These are phyloP conservation scores for Mortierella sp. DNA, from an alignment of 371 early-diverging fungal species.

Conservation along the genomic window DNA sequence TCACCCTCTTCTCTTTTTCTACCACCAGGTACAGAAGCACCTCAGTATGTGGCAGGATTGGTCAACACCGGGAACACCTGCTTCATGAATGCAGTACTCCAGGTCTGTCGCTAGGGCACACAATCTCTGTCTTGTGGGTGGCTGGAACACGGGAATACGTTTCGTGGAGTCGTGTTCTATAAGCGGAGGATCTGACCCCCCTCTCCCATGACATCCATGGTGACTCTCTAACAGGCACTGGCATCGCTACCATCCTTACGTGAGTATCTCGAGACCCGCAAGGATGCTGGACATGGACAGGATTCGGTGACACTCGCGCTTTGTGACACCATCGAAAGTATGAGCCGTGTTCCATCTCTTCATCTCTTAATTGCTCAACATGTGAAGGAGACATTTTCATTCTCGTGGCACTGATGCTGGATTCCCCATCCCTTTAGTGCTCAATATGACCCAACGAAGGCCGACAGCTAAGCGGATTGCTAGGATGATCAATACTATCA, in stretches of 20 bases:
- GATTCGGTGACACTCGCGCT: constrained; percentile 42
- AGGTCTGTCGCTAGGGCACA: constrained; percentile 57
- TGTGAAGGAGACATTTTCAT: neutral
- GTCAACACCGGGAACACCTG: constrained; percentile 92
- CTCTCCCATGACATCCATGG: too few species aligned
- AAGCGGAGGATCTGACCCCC: too few species aligned
- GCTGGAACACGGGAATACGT: too few species aligned
- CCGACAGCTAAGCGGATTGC: constrained; percentile 25
- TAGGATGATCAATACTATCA: constrained; percentile 29
- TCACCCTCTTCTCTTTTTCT: neutral
- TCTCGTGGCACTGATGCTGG: neutral
- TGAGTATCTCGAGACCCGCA: constrained; percentile 30
- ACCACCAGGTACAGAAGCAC: neutral
- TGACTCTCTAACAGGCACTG: constrained; percentile 16
- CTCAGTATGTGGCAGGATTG: constrained; percentile 66
- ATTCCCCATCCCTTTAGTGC: constrained; percentile 11
- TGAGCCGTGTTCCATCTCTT: neutral
- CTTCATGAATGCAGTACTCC: constrained; percentile 89
- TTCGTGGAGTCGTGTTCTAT: too few species aligned
- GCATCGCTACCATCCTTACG: constrained; percentile 41
- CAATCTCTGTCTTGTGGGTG: too few species aligned
- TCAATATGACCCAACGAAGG: constrained; percentile 19
- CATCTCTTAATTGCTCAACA: neutral
- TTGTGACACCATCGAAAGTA: constrained; percentile 43
- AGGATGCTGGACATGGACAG: constrained; percentile 30